Conservation (phyloP, 805 yeast genomes). For the Starmerella geochares region DNA sequence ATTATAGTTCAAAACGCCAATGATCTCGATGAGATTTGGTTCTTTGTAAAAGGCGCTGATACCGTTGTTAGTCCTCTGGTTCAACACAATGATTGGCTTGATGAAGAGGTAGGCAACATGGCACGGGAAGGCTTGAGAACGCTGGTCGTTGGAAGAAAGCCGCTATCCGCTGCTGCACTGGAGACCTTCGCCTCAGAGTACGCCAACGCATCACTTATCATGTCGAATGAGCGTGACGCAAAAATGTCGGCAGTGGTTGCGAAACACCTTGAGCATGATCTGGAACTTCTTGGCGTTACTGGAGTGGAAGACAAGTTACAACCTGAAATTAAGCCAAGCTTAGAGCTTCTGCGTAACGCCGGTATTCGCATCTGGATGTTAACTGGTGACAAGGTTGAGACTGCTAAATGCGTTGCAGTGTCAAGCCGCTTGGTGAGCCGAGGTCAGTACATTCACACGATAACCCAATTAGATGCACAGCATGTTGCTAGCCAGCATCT, state of each 20-base stretch:
- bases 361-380: conserved; percentile 98
- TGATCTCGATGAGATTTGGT: conserved; percentile 59
- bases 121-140: conserved; percentile 97
- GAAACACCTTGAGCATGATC: conserved; percentile 64
- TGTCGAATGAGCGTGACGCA: conserved; percentile 63
- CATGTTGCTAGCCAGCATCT: conserved; percentile 65
- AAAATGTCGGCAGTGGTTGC: conserved; percentile 58
- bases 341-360: conserved; percentile 87
- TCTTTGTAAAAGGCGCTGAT: conserved; percentile 91
- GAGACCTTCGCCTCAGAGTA: conserved; percentile 57
- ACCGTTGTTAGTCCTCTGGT: conserved; percentile 83
- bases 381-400: conserved; percentile 97
- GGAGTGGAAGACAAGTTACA: conserved; percentile 97
- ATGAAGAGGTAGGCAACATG: conserved; percentile 95
- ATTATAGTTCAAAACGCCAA: conserved; percentile 56
- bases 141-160: conserved; percentile 82
- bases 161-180: conserved; percentile 44
- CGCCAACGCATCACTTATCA: conserved; percentile 61
- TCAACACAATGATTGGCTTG: conserved; percentile 84
- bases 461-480: conserved; percentile 51
- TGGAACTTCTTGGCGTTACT: conserved; percentile 82
- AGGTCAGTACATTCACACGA: conserved; percentile 85
- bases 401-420: conserved; percentile 96
- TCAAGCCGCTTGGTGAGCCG: conserved; percentile 85
- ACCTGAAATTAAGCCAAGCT: conserved; percentile 78